A percentile compares a stretch with the other conserved stretches of the same genome.
Conservation (phyloP, 768 basidiomycete species). For the Boletus barrowsii region DNA sequence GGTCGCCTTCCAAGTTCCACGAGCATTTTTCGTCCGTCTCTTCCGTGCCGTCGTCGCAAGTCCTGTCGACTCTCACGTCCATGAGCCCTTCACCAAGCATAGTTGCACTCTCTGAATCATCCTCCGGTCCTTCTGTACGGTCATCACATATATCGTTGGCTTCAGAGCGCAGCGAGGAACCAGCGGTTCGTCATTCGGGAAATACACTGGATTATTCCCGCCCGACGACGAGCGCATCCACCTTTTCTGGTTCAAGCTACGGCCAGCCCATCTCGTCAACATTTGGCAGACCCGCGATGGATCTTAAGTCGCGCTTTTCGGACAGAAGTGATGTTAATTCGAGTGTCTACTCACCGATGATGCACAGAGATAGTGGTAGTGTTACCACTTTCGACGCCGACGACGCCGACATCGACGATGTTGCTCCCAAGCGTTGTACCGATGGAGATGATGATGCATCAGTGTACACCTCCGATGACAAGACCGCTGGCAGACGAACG, state of each 20-base stretch:
- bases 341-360: slow-evolving; percentile 18
- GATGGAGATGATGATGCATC: slow-evolving; percentile 31
- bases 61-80: slow-evolving; percentile 5
- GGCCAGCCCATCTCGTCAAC: slow-evolving; percentile 12
- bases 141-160: slow-evolving; percentile 20
- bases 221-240: slow-evolving; percentile 22
- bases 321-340: slow-evolving; percentile 16
- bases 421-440: slow-evolving; percentile 3
- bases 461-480: slow-evolving; percentile 28
- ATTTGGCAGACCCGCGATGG: neutral
- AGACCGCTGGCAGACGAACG: slow-evolving; percentile 34
- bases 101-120: slow-evolving; percentile 27
- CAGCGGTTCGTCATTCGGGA: slow-evolving; percentile 6
- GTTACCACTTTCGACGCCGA: slow-evolving; percentile 21
- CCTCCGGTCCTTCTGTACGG: slow-evolving; percentile 28
- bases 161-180: slow-evolving; percentile 18
- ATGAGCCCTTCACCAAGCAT: slow-evolving; percentile 20
- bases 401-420: slow-evolving; percentile 21
- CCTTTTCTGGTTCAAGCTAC: slow-evolving; percentile 18
- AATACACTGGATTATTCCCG: slow-evolving; percentile 10
- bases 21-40: slow-evolving; percentile 33
- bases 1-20: slow-evolving; percentile 29
- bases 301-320: slow-evolving; percentile 20
- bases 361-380: slow-evolving; percentile 16
- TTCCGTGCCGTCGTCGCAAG: slow-evolving; percentile 16